Conservation (phyloP, 2,329 filamentous ascomycete genomes). For the Pseudogymnoascus sp. region DNA sequence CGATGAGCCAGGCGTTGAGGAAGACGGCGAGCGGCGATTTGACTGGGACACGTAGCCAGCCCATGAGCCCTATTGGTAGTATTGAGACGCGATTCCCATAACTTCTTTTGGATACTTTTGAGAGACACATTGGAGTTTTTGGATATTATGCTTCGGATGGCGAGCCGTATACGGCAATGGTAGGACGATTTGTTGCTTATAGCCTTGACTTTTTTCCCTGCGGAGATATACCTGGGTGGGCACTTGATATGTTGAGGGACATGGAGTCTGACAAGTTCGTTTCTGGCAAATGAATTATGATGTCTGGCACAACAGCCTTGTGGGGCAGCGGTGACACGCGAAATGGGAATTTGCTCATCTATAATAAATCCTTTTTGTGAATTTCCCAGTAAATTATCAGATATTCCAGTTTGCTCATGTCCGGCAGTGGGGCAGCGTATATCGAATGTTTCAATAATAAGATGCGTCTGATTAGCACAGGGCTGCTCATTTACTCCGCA, state of each 20-base stretch:
- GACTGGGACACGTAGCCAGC: conserved; percentile 46
- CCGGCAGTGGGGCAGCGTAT: neutral
- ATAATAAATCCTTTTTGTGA: conserved; percentile 2
- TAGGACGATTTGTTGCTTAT: neutral
- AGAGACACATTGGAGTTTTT: neutral
- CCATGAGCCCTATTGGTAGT: conserved; percentile 49
- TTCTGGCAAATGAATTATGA: conserved; percentile 7
- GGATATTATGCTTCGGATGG: conserved; percentile 2
- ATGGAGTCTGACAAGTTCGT: conserved; percentile 2
- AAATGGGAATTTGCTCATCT: neutral
- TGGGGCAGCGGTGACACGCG: conserved; percentile 1
- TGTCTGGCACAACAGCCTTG: conserved; percentile 7
- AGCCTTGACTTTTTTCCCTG: neutral
- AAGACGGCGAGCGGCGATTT: conserved; percentile 82
- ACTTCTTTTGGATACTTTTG: neutral
- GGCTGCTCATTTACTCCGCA: neutral
- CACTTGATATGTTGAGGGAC: neutral
- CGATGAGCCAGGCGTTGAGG: conserved; percentile 82
- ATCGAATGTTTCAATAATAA: conserved; percentile 7
- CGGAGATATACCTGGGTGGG: conserved; percentile 5
- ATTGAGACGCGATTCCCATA: conserved; percentile 1
- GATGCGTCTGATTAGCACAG: conserved; percentile 1
- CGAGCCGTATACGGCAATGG: conserved; percentile 2
- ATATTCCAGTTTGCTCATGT: neutral
- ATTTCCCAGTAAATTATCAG: neutral